phyloP scores from a whole-genome alignment of 2,329 filamentous ascomycete genomes.

The Emydomyces testavorans region DNA sequence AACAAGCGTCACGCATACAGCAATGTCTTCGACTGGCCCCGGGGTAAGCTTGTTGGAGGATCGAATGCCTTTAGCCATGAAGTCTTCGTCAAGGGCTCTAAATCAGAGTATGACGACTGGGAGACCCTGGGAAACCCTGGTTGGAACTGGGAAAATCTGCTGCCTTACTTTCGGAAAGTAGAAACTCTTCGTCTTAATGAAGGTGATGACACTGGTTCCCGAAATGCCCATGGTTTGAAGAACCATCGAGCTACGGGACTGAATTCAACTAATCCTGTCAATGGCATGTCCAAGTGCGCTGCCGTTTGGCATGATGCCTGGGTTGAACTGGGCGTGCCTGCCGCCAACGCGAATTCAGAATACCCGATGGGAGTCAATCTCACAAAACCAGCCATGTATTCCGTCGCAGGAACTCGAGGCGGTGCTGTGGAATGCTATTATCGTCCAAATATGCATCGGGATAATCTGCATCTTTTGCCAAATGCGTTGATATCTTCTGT shows the following conservation, averaged over 20 bases:
- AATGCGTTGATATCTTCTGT: constrained; percentile 2
- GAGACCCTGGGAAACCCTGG: constrained; percentile 20
- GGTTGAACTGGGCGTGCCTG: constrained; percentile 27
- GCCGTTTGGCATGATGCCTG: constrained; percentile 18
- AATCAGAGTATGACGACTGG: constrained; percentile 27
- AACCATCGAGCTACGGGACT: too few relatives aligned
- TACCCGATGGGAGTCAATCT: neutral
- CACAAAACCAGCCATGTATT: neutral
- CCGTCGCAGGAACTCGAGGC: neutral
- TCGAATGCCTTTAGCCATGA: constrained; percentile 26
- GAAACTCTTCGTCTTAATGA: neutral
- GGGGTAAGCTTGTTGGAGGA: constrained; percentile 26
- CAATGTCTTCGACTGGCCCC: constrained; percentile 12
- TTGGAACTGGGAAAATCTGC: constrained; percentile 21
- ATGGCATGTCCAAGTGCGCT: neutral
- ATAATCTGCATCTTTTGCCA: constrained; percentile 4
- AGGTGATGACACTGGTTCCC: neutral
- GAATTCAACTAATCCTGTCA: neutral
- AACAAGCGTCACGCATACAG: neutral
- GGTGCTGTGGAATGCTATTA: constrained; percentile 16
- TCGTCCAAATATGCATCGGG: neutral
- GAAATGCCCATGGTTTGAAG: neutral
- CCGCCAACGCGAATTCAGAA: neutral
- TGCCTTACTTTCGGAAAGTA: constrained; percentile 5
- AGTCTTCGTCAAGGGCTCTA: constrained; percentile 19